phyloP scores from a whole-genome alignment of 345 rosid species.

The Eucalyptus curtisii region DNA sequence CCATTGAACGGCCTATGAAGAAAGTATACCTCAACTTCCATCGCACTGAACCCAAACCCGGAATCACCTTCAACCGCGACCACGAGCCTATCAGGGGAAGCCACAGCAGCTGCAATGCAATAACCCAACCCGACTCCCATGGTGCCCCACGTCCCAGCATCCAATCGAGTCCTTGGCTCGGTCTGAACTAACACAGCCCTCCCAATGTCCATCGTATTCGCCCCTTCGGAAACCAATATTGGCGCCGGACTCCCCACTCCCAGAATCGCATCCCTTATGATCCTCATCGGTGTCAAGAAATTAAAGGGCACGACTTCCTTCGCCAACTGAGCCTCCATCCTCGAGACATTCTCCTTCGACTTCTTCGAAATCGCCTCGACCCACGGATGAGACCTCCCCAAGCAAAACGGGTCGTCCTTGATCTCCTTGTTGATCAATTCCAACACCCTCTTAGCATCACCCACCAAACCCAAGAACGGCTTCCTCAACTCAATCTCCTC shows the following conservation, averaged over 20 bases:
- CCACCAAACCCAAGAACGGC: slow-evolving; percentile 62
- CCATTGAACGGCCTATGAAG: not conserved
- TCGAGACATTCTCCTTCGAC: slow-evolving; percentile 50
- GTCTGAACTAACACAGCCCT: slow-evolving; percentile 90
- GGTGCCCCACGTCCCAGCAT: slow-evolving; percentile 99
- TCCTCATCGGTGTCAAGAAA: slow-evolving; percentile 89
- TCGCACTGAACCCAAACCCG: slow-evolving; percentile 96
- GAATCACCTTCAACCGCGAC: slow-evolving; percentile 99
- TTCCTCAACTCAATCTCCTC: slow-evolving; percentile 81
- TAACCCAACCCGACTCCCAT: slow-evolving; percentile 99
- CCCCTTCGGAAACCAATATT: slow-evolving; percentile 83
- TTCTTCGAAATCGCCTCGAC: slow-evolving; percentile 66
- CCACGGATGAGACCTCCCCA: slow-evolving; percentile 78
- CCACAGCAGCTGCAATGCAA: slow-evolving; percentile 97
- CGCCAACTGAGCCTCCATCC: slow-evolving; percentile 76
- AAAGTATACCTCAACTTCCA: slow-evolving; percentile 86
- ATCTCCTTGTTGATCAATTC: slow-evolving; percentile 69
- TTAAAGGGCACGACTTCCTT: slow-evolving; percentile 93
- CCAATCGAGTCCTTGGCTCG: slow-evolving; percentile 94
- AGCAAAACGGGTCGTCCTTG: slow-evolving; percentile 83
- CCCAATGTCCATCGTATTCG: slow-evolving; percentile 97
- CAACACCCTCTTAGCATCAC: slow-evolving; percentile 71
- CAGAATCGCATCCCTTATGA: slow-evolving; percentile 76
- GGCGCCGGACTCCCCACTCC: slow-evolving; percentile 78
- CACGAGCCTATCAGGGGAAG: slow-evolving; percentile 75